A percentile compares a stretch with the other conserved stretches of the same genome.
phyloP scores from a whole-genome alignment of 2,329 filamentous ascomycete genomes.

The Bertia moriformis region DNA sequence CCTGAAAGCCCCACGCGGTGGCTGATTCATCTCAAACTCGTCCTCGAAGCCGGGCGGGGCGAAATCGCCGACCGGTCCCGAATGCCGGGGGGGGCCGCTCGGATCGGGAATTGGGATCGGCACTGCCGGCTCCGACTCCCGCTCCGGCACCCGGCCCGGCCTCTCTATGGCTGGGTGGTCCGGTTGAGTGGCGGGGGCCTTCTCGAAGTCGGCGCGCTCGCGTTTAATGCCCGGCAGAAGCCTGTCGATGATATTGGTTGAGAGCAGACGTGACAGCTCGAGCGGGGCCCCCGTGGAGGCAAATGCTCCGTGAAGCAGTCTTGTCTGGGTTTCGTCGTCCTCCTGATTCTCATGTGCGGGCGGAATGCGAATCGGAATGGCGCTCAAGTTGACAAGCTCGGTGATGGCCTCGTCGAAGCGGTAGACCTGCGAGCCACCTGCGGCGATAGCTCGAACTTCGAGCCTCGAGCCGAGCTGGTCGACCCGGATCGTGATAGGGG shows the following conservation, averaged over 20 bases:
- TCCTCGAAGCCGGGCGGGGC: slow-evolving; percentile 86
- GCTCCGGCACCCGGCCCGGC: too few relatives aligned
- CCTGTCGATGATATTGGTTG: not conserved
- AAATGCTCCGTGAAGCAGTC: slow-evolving; percentile 29
- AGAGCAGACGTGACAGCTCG: slow-evolving; percentile 10
- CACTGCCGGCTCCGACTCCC: slow-evolving; percentile 38
- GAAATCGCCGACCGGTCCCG: slow-evolving; percentile 59
- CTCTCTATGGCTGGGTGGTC: too few relatives aligned
- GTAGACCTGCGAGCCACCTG: slow-evolving; percentile 69
- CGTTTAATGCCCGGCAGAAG: not conserved
- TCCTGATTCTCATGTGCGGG: slow-evolving; percentile 25
- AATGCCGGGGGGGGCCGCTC: slow-evolving; percentile 45
- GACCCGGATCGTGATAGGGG: slow-evolving; percentile 70
- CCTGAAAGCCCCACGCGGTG: slow-evolving; percentile 44
- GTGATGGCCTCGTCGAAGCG: slow-evolving; percentile 60
- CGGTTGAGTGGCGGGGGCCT: not conserved
- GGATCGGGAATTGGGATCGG: slow-evolving; percentile 57
- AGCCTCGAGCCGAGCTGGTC: slow-evolving; percentile 71
- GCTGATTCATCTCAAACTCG: slow-evolving; percentile 69
- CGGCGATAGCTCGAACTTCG: slow-evolving; percentile 65
- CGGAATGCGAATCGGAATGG: slow-evolving; percentile 40
- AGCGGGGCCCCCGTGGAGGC: slow-evolving; percentile 56
- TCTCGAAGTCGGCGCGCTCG: slow-evolving; percentile 43
- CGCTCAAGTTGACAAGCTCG: slow-evolving; percentile 56
- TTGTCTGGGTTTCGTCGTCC: slow-evolving; percentile 14